phyloP scores from a whole-genome alignment of 805 yeast genomes.

The Nakazawaea laoshanensis region DNA sequence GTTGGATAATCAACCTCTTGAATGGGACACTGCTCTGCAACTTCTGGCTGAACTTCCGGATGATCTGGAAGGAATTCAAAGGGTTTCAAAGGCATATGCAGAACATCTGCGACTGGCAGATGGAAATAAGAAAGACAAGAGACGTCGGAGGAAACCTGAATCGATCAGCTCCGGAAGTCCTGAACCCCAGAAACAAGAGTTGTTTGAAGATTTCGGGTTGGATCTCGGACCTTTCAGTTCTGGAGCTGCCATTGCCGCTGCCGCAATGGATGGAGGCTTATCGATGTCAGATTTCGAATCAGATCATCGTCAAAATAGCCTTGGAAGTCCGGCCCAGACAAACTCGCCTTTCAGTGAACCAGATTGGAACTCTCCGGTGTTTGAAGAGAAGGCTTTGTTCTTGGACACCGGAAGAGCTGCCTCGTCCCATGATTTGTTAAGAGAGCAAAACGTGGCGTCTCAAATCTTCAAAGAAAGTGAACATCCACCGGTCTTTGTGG shows the following conservation, averaged over 20 bases:
- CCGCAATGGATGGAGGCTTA: slow-evolving; percentile 20
- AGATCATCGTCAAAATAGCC: slow-evolving; percentile 1
- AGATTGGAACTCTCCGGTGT: slow-evolving; percentile 6
- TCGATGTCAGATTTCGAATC: slow-evolving; percentile 21
- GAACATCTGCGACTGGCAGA: slow-evolving; percentile 17
- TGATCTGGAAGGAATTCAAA: slow-evolving; percentile 17
- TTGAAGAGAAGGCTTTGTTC: slow-evolving; percentile 3
- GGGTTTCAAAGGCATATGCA: slow-evolving; percentile 25
- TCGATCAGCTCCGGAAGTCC: slow-evolving; percentile 2
- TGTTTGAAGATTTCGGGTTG: slow-evolving; percentile 8
- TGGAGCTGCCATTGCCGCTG: slow-evolving; percentile 21
- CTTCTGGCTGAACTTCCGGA: slow-evolving; percentile 29
- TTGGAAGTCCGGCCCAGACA: slow-evolving; percentile 6
- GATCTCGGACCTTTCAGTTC: slow-evolving; percentile 22
- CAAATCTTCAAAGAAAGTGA: slow-evolving; percentile 7
- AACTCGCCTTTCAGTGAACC: slow-evolving; percentile 11
- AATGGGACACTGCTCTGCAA: slow-evolving; percentile 35
- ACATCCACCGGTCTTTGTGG: slow-evolving; percentile 5
- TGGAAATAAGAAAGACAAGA: slow-evolving; percentile 5
- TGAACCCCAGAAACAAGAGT: slow-evolving; percentile 2
- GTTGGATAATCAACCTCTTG: slow-evolving; percentile 29
- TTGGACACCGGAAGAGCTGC: slow-evolving; percentile 8
- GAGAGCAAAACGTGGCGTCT: slow-evolving; percentile 1
- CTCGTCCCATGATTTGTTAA: slow-evolving; percentile 8
- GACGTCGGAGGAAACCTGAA: neutral